A percentile compares a stretch with the other conserved stretches of the same genome.
These are phyloP conservation scores for Trichosporon sp. DNA, from an alignment of 1,284 basidiomycete species.

Conservation along the genomic window DNA sequence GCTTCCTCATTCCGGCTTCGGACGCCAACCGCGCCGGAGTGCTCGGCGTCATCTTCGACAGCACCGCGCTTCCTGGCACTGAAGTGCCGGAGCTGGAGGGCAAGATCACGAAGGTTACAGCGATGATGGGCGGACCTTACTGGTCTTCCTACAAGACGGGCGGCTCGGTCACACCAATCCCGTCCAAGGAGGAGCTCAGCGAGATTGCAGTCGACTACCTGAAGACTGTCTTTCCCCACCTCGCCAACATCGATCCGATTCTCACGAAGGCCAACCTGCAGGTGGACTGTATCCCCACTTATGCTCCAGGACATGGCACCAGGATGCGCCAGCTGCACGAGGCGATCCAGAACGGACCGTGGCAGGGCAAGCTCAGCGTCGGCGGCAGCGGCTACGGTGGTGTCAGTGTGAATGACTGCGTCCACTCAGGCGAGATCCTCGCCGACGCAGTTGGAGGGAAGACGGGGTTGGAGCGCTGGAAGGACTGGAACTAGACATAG, in stretches of 20 bases:
- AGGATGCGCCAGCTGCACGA: conserved; percentile 62
- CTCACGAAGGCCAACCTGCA: conserved; percentile 60
- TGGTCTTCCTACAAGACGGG: conserved; percentile 47
- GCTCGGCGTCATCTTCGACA: conserved; percentile 80
- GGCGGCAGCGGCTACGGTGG: conserved; percentile 83
- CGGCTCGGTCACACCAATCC: neutral
- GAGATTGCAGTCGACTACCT: conserved; percentile 51
- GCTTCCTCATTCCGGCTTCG: conserved; percentile 74
- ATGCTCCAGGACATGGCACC: conserved; percentile 65
- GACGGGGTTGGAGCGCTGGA: conserved; percentile 45
- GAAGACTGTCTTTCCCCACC: conserved; percentile 54
- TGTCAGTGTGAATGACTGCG: conserved; percentile 85
- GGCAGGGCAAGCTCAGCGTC: conserved; percentile 63
- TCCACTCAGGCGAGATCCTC: conserved; percentile 61
- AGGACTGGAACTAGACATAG: conserved; percentile 24
- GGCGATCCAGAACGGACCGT: conserved; percentile 53
- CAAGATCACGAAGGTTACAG: conserved; percentile 64
- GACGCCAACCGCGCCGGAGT: conserved; percentile 51
- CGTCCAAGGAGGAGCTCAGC: conserved; percentile 23
- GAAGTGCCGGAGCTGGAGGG: conserved; percentile 38
- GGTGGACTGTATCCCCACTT: conserved; percentile 74
- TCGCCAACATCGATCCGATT: conserved; percentile 46
- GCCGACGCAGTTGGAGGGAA: conserved; percentile 27
- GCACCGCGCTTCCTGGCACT: conserved; percentile 65
- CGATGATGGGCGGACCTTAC: conserved; percentile 87